Evolutionary conservation across 139 green algal species (phyloP).

Genomic region (Chlamydomonas schloesseri): DNA sequence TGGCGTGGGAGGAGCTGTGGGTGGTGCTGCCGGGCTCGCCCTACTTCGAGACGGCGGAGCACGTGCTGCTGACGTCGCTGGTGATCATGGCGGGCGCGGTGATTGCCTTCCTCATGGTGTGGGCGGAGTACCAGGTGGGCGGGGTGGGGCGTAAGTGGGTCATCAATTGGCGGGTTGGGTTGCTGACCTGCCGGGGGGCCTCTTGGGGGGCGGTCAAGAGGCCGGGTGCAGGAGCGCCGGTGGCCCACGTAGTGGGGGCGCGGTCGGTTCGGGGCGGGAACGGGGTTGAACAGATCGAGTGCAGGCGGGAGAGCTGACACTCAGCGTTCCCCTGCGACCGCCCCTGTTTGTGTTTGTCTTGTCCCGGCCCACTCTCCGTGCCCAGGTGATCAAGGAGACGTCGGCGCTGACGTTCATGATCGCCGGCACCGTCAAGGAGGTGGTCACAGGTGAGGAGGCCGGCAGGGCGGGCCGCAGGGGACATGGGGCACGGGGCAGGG

Average conservation of each 20-base stretch:
- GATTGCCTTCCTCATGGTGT: conserved; percentile 92
- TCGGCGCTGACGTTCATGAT: conserved; percentile 96
- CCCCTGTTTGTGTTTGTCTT: no score
- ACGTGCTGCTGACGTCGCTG: conserved; percentile 53
- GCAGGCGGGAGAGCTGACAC: no score
- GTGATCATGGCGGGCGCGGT: conserved; percentile 73
- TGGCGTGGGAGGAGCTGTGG: conserved; percentile 82
- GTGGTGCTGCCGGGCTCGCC: conserved; percentile 68
- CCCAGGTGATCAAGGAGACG: conserved; percentile 86
- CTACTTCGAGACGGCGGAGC: conserved; percentile 76
- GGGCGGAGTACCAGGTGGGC: conserved; percentile 65
- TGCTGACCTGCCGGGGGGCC: no score
- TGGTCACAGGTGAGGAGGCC: conserved; percentile 48
- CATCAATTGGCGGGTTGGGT: no score
- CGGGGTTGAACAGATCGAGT: no score
- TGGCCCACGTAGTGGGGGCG: no score
- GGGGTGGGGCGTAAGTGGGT: neutral
- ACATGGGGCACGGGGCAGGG: no score
- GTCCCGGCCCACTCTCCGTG: neutral
- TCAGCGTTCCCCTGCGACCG: no score
- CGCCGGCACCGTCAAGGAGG: conserved; percentile 91
- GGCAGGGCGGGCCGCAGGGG: no score
- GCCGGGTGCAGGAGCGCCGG: no score
- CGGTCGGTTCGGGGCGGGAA: no score
- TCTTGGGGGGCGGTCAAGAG: no score